A percentile compares a stretch with the other conserved stretches of the same genome.
Evolutionary conservation across 2,329 filamentous ascomycete species (phyloP).

Genomic region (Phialophora chinensis): DNA sequence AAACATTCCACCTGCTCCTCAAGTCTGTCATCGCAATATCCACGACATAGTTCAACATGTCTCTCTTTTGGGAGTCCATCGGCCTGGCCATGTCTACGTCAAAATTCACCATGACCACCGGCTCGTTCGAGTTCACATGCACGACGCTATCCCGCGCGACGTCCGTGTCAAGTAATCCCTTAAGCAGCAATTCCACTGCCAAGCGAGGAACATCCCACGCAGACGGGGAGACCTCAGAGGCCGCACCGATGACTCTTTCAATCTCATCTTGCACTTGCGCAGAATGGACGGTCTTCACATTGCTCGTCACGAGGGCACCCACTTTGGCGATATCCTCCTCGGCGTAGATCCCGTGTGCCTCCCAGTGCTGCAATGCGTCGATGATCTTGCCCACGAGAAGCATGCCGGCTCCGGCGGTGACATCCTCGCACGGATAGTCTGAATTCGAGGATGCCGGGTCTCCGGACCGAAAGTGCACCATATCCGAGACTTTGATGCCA

Average conservation of each 20-base stretch:
- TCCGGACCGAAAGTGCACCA: not conserved
- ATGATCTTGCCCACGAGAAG: conserved; percentile 7
- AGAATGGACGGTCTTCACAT: not conserved
- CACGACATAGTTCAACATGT: conserved; percentile 1
- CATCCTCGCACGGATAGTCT: not conserved
- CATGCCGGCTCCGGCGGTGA: conserved; percentile 1
- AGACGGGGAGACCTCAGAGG: not conserved
- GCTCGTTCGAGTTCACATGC: conserved; percentile 39
- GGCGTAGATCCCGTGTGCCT: not conserved
- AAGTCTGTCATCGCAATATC: conserved; percentile 26
- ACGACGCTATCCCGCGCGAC: conserved; percentile 20
- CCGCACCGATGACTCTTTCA: not conserved
- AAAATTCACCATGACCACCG: conserved; percentile 35
- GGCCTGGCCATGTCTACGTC: not conserved
- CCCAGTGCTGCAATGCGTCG: not conserved
- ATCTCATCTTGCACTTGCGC: conserved; percentile 1
- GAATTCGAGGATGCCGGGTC: not conserved
- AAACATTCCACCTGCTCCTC: conserved; percentile 32
- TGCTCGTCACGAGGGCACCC: not conserved
- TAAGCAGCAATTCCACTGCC: conserved; percentile 25
- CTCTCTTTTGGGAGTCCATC: not conserved
- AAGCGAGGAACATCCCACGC: not conserved
- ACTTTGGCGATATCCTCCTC: conserved; percentile 5
- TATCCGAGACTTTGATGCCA: not conserved
- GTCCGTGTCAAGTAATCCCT: conserved; percentile 24